Base-by-base conservation (phyloP, 768 basidiomycete genomes). In the Ramaria sp. region DNA sequence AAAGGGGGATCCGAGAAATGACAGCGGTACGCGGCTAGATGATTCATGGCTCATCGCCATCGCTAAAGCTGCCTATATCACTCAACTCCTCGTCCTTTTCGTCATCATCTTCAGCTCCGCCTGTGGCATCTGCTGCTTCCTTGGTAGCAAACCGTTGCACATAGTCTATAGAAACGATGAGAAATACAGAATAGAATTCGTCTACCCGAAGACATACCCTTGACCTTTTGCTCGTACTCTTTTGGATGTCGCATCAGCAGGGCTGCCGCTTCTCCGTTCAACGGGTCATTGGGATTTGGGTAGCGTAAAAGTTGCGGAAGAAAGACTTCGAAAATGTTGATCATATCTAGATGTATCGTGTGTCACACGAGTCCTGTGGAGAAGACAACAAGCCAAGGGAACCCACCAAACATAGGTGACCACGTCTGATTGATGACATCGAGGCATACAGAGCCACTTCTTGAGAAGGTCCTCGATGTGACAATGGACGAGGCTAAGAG, bases 401-500 rank as follows among this genome's bases (percentile, higher is more conserved):
- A 73, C 85, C 66, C 66, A 94, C 93, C 93, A 66, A 96, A 99
- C 96, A 99, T 98, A 1, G 96, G 96, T 39, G 96, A 98, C 96
- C 96, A 99, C 15, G 95, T 96, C 73, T 97, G 94, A 66, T 97
- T 97, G 68, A 97, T 97, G 39, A 97, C 96, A 69, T 98, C 96
- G 59, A 99, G 74, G 69, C 96, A 99, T 50, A 99, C 95, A 5
- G 94, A 97, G 41, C 95, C 95, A 65, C 93, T 96, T 64, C 93
- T 95, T 28, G 57, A 38, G 50, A 45, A 53, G 3, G 49, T n/a
- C n/a, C n/a, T n/a, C n/a, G 52, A 50, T 9, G 57, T 54, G 32
- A 53, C 36, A 36, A 27, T 48, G 45, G n/a, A 32, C 30, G 18
- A 34, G 43, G 22, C 5, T 20, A 51, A n/a, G 55, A 42, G n/a